These are phyloP conservation scores for Gardenia jasminoides DNA, from an alignment of 257 asterid genomes.

Conservation along the genomic window DNA sequence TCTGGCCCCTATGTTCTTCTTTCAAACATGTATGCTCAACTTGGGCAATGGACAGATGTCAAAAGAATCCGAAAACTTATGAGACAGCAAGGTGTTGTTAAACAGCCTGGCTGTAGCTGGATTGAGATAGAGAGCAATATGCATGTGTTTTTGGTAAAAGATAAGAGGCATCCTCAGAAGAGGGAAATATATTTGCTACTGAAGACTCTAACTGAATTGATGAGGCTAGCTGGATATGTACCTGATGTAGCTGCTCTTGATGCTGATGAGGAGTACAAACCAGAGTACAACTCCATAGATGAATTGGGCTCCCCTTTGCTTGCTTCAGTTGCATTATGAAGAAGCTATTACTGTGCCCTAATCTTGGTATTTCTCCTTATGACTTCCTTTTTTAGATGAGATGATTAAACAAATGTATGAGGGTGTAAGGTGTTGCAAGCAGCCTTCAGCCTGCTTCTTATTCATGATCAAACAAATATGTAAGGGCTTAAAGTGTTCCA, in stretches of 20 bases:
- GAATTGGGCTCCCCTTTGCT: background rate
- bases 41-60: slow-evolving; percentile 12
- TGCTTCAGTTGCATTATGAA: background rate
- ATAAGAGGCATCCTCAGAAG: slow-evolving; percentile 16
- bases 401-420: no score
- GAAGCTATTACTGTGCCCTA: background rate
- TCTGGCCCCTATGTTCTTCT: slow-evolving; percentile 17
- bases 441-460: no score
- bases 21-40: slow-evolving; percentile 17
- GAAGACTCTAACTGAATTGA: background rate
- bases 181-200: slow-evolving; percentile 9
- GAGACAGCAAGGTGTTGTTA: slow-evolving; percentile 19
- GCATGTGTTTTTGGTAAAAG: slow-evolving; percentile 18
- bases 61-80: slow-evolving; percentile 15
- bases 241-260: slow-evolving; percentile 6
- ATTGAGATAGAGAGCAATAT: slow-evolving; percentile 7
- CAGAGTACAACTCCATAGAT: background rate
- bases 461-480: no score
- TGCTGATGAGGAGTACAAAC: slow-evolving; percentile 11
- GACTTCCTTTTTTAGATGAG: background rate
- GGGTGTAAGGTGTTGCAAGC: no score
- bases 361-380: background rate
- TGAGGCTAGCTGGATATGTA: slow-evolving; percentile 12
- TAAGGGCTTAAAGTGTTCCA: no score
- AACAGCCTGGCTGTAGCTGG: slow-evolving; percentile 22